Evolutionary conservation across 2,329 filamentous ascomycete species (phyloP).

Genomic region (Penicillium rolfsii): DNA sequence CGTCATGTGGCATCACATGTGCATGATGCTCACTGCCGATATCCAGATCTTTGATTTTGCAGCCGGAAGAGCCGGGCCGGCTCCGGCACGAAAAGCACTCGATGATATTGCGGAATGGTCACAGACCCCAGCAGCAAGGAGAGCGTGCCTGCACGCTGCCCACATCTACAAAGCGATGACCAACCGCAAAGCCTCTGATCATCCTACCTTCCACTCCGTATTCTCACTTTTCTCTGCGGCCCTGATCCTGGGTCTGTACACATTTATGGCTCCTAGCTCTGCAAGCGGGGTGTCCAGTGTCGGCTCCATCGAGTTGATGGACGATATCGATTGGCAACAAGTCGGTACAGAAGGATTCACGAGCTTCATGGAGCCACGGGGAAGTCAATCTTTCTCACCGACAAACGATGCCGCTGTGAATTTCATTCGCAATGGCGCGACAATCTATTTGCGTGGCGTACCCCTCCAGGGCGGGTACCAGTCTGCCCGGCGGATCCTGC

Average conservation of each 20-base stretch:
- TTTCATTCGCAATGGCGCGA: slow-evolving; percentile 56
- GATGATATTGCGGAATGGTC: slow-evolving; percentile 57
- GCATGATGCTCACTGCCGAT: slow-evolving; percentile 57
- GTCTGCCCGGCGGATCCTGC: slow-evolving; percentile 54
- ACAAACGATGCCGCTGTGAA: slow-evolving; percentile 40
- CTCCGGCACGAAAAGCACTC: slow-evolving; percentile 52
- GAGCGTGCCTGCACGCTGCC: slow-evolving; percentile 57
- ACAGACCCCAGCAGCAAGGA: slow-evolving; percentile 54
- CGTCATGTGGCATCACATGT: slow-evolving; percentile 58
- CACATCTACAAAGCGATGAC: slow-evolving; percentile 57
- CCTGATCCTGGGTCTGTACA: slow-evolving; percentile 56
- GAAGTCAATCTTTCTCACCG: slow-evolving; percentile 31
- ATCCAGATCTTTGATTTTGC: slow-evolving; percentile 58
- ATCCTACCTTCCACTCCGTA: slow-evolving; percentile 56
- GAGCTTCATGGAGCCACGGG: slow-evolving; percentile 41
- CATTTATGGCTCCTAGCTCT: slow-evolving; percentile 50
- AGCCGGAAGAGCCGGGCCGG: slow-evolving; percentile 54
- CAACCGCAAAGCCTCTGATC: slow-evolving; percentile 57
- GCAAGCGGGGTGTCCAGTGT: slow-evolving; percentile 31
- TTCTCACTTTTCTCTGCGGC: slow-evolving; percentile 56
- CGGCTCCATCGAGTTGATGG: slow-evolving; percentile 49
- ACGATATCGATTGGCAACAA: slow-evolving; percentile 55
- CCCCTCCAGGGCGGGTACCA: slow-evolving; percentile 55
- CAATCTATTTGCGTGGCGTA: slow-evolving; percentile 53
- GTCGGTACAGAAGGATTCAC: slow-evolving; percentile 53